phyloP scores from a whole-genome alignment of 2,329 filamentous ascomycete genomes.

The Aspergillus unguis region DNA sequence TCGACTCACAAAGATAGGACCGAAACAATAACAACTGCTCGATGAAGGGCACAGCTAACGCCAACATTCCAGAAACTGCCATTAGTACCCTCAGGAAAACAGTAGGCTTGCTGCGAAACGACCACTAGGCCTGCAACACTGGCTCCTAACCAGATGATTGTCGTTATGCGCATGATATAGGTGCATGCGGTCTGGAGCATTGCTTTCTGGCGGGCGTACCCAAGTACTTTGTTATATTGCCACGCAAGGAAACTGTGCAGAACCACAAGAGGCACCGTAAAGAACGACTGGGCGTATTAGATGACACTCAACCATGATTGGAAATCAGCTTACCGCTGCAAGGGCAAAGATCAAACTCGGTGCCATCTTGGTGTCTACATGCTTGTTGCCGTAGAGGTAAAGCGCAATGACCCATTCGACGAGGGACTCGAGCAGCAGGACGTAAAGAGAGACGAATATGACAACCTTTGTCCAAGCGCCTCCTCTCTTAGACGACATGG shows the following conservation, averaged over 20 bases:
- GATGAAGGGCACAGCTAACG: constrained; percentile 36
- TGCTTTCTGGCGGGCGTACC: constrained; percentile 30
- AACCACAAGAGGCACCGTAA: constrained; percentile 35
- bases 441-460: constrained; percentile 37
- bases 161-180: constrained; percentile 34
- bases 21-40: constrained; percentile 32
- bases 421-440: constrained; percentile 35
- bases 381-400: constrained; percentile 32
- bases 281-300: constrained; percentile 28
- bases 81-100: constrained; percentile 26
- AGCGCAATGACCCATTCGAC: constrained; percentile 34
- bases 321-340: constrained; percentile 30
- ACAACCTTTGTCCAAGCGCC: constrained; percentile 35
- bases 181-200: constrained; percentile 33
- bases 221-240: constrained; percentile 34
- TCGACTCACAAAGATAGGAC: constrained; percentile 35
- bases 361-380: constrained; percentile 39
- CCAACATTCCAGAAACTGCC: constrained; percentile 35
- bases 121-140: constrained; percentile 38
- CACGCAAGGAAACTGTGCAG: constrained; percentile 40
- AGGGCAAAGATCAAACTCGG: constrained; percentile 36
- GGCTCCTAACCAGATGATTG: constrained; percentile 37
- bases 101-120: constrained; percentile 34
- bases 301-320: neutral
- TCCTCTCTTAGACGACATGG: constrained; percentile 21